Evolutionary conservation across 2,329 filamentous ascomycete species (phyloP), one percentile per base, ranked within the genome.

Genomic region (Eurotiales sp.): DNA sequence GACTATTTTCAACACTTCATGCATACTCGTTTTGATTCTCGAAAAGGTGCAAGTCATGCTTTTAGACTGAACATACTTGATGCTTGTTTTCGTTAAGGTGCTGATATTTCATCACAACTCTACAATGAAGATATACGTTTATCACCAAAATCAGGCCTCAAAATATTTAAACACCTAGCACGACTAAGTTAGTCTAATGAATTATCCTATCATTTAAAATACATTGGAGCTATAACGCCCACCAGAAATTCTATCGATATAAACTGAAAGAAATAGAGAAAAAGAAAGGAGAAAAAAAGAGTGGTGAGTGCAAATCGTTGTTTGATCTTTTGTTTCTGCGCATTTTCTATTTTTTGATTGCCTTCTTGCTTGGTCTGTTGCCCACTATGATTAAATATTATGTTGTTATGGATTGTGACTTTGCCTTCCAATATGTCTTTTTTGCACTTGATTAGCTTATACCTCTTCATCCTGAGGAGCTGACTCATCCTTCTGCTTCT

Each of bases 401-500:
- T 8, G 4, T 14, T 3, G 11, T 3, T 14, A 12, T 15, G 30
- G 12, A 34, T 34, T 7, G 30, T n/a, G 14, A 15, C 15, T 34
- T n/a, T n/a, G 2, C 10, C 14, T 17, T 17, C n/a, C n/a, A n/a
- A n/a, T n/a, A n/a, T 19, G 5, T 19, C 8, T 37, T 21, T 6
- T 15, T 15, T 8, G 2, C 34, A 8, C 17, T 17, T 17, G 15
- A 37, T 11, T 4, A 3, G 23, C 6, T 15, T 17, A 46, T 37
- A 34, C 44, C 15, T 52, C 29, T 27, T 22, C 37, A 23, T 43
- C 25, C 30, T 52, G 30, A 4, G 23, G 19, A 11, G 46, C 59
- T 14, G 58, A 41, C 8, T 48, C 30, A 34, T 57, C 45, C 11
- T 64, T 59, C 34, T 63, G n/a, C n/a, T n/a, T n/a, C n/a, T n/a